phyloP scores from a whole-genome alignment of 192 early-diverging fungal species.

The Podila verticillata region DNA sequence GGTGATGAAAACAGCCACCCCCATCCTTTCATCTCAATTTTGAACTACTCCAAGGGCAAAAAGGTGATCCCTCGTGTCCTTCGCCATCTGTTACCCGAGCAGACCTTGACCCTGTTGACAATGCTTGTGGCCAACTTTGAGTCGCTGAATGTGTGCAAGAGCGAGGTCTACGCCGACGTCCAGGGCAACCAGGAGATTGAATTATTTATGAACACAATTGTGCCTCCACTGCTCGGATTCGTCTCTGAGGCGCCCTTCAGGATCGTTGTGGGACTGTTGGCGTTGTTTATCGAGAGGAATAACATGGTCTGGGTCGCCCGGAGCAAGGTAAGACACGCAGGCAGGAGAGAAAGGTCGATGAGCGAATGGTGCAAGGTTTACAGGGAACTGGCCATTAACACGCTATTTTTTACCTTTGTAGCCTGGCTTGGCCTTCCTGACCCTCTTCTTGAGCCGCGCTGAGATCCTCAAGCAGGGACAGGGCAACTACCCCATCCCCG shows the following conservation, averaged over 20 bases:
- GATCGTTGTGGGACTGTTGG: constrained; percentile 82
- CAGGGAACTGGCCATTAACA: no score
- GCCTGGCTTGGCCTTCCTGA: constrained; percentile 89
- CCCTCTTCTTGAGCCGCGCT: constrained; percentile 88
- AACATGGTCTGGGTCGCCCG: constrained; percentile 87
- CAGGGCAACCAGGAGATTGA: constrained; percentile 74
- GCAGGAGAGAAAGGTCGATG: neutral
- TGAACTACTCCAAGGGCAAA: constrained; percentile 91
- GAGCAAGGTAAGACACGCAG: constrained; percentile 62
- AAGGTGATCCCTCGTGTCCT: constrained; percentile 86
- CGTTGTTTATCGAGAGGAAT: constrained; percentile 89
- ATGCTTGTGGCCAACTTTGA: constrained; percentile 81
- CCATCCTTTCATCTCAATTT: constrained; percentile 90
- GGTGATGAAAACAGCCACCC: constrained; percentile 57
- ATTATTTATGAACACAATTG: constrained; percentile 87
- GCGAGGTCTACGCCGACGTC: constrained; percentile 57
- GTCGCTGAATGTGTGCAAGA: constrained; percentile 73
- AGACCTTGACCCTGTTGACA: constrained; percentile 80
- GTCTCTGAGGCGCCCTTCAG: constrained; percentile 85
- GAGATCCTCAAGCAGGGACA: constrained; percentile 86
- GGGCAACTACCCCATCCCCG: constrained; percentile 61
- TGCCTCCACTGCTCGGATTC: constrained; percentile 85
- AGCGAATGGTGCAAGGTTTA: no score
- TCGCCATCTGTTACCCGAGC: constrained; percentile 80
- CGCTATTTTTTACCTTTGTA: neutral